Conservation (phyloP, 1,284 basidiomycete genomes). For the Irpex sp. region DNA sequence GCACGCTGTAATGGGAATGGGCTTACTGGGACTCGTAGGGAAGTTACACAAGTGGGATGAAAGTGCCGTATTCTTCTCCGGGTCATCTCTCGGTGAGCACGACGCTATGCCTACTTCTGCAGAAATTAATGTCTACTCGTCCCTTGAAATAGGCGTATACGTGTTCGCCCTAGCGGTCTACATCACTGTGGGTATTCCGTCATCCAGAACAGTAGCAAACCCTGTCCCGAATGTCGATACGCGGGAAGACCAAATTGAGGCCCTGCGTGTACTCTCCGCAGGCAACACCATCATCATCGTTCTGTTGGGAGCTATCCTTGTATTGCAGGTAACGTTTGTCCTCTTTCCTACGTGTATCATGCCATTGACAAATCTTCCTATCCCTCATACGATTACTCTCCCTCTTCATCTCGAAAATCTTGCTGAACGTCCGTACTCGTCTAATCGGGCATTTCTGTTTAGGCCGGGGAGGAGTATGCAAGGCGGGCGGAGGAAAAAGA, state of each 20-base stretch:
- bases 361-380: conserved; percentile 1
- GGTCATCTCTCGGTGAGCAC: conserved; percentile 70
- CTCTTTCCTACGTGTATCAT: conserved; percentile 2
- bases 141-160: conserved; percentile 53
- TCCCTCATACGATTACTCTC: conserved; percentile 12
- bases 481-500: conserved; percentile 38
- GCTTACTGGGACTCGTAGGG: conserved; percentile 66
- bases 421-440: neutral
- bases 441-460: conserved; percentile 20
- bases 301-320: conserved; percentile 59
- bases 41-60: conserved; percentile 87
- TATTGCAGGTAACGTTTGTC: conserved; percentile 58
- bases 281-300: conserved; percentile 81
- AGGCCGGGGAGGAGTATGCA: conserved; percentile 88
- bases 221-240: conserved; percentile 56
- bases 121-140: neutral
- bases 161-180: conserved; percentile 77
- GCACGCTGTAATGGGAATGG: conserved; percentile 77
- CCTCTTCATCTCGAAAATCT: conserved; percentile 8
- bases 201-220: conserved; percentile 67
- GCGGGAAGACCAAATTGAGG: conserved; percentile 65
- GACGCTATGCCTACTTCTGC: neutral
- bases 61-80: conserved; percentile 90
- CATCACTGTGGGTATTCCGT: conserved; percentile 74
- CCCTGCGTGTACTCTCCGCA: conserved; percentile 76